phyloP scores from a whole-genome alignment of 2,329 filamentous ascomycete genomes.

The Epichloe sibirici region DNA sequence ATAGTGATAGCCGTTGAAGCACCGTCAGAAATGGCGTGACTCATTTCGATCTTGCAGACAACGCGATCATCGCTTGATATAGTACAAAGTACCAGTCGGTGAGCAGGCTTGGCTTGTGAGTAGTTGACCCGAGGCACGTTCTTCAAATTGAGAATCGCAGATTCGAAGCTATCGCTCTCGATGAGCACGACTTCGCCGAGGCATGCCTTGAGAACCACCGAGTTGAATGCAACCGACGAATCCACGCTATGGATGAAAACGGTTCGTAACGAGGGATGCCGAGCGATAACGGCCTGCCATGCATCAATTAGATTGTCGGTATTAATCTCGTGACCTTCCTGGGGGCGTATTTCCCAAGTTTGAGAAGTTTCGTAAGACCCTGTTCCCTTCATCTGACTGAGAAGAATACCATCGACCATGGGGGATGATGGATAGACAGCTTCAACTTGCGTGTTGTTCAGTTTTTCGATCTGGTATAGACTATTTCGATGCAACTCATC shows the following conservation, averaged over 20 bases:
- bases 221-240: constrained; percentile 5
- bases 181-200: neutral
- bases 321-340: neutral
- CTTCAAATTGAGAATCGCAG: neutral
- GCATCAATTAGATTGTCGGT: constrained; percentile 5
- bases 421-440: constrained; percentile 21
- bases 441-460: constrained; percentile 13
- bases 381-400: constrained; percentile 13
- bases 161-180: neutral
- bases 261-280: constrained; percentile 7
- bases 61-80: neutral
- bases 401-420: constrained; percentile 20
- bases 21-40: constrained; percentile 8
- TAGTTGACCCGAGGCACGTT: neutral
- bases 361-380: constrained; percentile 4
- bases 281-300: constrained; percentile 6
- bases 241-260: constrained; percentile 6
- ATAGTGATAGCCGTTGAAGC: constrained; percentile 4
- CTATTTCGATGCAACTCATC: constrained; percentile 8
- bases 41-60: constrained; percentile 7
- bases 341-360: constrained; percentile 1
- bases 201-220: neutral
- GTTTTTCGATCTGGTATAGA: constrained; percentile 3
- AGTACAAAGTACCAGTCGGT: neutral
- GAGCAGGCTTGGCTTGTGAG: neutral